Evolutionary conservation across 371 early-diverging fungal genomes (phyloP).

Genomic region (Mucor ambiguus): DNA sequence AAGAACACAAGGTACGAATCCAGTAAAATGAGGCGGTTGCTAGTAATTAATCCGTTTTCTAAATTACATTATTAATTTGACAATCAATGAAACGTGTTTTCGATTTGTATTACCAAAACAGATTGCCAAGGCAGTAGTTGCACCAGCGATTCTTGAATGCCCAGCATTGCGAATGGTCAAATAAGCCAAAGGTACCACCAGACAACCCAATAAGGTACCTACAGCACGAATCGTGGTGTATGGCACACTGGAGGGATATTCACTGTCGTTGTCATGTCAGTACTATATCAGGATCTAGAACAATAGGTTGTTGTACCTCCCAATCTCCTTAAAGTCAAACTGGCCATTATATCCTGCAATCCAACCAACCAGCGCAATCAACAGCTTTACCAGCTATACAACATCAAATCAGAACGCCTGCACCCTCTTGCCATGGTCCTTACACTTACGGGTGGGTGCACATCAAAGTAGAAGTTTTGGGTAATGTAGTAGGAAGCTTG

Average conservation of each 20-base stretch:
- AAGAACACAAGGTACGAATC: constrained; percentile 91
- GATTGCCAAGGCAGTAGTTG: constrained; percentile 70
- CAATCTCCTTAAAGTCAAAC: constrained; percentile 88
- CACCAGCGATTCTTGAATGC: constrained; percentile 66
- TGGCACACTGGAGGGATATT: constrained; percentile 67
- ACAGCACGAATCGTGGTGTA: constrained; percentile 83
- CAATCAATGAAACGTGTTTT: constrained; percentile 12
- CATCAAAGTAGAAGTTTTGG: constrained; percentile 96
- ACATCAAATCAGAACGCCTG: neutral
- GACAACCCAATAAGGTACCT: constrained; percentile 72
- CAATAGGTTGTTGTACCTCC: constrained; percentile 48
- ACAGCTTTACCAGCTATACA: constrained; percentile 83
- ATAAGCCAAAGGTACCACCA: constrained; percentile 82
- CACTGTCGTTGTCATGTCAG: constrained; percentile 12
- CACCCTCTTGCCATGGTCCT: neutral
- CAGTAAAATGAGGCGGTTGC: constrained; percentile 87
- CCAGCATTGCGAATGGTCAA: constrained; percentile 79
- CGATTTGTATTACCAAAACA: constrained; percentile 59
- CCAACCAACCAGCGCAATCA: constrained; percentile 82
- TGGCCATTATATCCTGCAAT: constrained; percentile 84
- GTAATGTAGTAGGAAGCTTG: constrained; percentile 96
- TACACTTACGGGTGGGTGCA: constrained; percentile 59
- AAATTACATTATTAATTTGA: constrained; percentile 10
- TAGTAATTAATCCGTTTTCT: constrained; percentile 91
- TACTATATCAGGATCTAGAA: neutral